Evolutionary conservation across 768 basidiomycete species (phyloP), one percentile per base, ranked within the genome.

Genomic region (Tulasnella sp.): DNA sequence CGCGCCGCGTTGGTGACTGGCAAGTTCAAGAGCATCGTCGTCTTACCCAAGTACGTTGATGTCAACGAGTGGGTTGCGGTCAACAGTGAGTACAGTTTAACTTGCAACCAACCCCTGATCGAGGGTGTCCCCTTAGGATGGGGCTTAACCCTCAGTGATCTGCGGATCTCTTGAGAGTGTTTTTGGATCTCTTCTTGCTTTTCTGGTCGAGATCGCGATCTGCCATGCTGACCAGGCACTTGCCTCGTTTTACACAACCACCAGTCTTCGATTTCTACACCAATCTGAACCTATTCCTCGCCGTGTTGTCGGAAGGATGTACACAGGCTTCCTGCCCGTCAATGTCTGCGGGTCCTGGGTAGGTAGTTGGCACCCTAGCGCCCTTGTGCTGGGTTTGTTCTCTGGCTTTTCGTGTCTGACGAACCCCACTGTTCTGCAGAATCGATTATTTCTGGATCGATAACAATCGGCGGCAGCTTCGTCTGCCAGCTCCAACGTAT

Each of bases 401-500:
- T n/a, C n/a, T n/a, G n/a, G n/a, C n/a, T n/a, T n/a, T n/a, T n/a
- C n/a, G n/a, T n/a, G n/a, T 37, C 29, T 10, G 22, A 43, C 28
- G 37, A 34, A 33, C 45, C 50, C 20, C 29, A 25, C 20, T 16
- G 15, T 24, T 20, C 37, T 28, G 10, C 58, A 70, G 68, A 10
- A 59, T 70, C 55, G 69, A 70, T 60, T 72, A 72, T 58, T 67
- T 70, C 8, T 73, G 71, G 71, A 67, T 70, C n/a, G 71, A 72
- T 52, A 64, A 68, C 54, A 67, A 62, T 54, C 65, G 69, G 40
- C 64, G 69, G 15, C 63, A 66, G 16, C 66, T 70, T 43, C 66
- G 67, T 22, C 60, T 73, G 2, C 69, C 70, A 3, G 71, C 71
- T 1, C 68, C 70, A 19, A 68, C 69, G 9, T 72, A 73, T 60